Evolutionary conservation across 2,329 filamentous ascomycete species (phyloP).

Genomic region (Phyllosticta ampelicida): DNA sequence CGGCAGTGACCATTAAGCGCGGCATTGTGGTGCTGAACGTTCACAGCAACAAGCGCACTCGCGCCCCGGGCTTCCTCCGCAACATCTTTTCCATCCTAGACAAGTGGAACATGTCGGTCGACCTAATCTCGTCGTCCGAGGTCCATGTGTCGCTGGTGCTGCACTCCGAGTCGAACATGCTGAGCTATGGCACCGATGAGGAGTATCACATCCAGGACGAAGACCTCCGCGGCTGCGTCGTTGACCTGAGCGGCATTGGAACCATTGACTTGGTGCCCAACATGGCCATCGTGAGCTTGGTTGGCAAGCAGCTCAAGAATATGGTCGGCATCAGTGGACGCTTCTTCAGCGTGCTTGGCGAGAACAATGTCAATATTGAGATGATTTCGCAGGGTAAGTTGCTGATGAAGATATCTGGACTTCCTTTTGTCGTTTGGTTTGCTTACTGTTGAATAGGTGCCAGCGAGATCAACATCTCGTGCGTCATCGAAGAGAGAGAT

Average conservation of each 20-base stretch:
- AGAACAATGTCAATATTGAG: slow-evolving; percentile 92
- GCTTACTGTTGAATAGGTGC: slow-evolving; percentile 50
- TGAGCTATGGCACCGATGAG: slow-evolving; percentile 29
- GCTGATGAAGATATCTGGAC: not conserved
- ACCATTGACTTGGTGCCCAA: slow-evolving; percentile 81
- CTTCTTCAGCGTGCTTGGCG: slow-evolving; percentile 91
- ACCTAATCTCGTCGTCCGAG: slow-evolving; percentile 92
- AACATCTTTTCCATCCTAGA: slow-evolving; percentile 88
- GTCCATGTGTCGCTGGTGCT: slow-evolving; percentile 97
- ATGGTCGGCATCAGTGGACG: slow-evolving; percentile 84
- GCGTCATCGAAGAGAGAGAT: slow-evolving; percentile 85
- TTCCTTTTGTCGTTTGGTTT: not conserved
- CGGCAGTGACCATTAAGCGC: slow-evolving; percentile 88
- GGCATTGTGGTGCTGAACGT: slow-evolving; percentile 96
- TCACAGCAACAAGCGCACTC: slow-evolving; percentile 91
- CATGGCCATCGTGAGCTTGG: slow-evolving; percentile 92
- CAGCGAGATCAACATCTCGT: slow-evolving; percentile 98
- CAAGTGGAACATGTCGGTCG: slow-evolving; percentile 76
- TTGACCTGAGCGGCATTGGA: slow-evolving; percentile 68
- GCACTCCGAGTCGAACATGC: slow-evolving; percentile 59
- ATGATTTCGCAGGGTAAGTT: slow-evolving; percentile 94
- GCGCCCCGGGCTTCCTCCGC: slow-evolving; percentile 92
- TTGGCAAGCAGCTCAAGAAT: slow-evolving; percentile 94
- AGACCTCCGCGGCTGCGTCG: slow-evolving; percentile 42
- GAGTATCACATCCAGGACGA: slow-evolving; percentile 38